Conservation (phyloP, 305 asterid genomes). For the Fraxinus albicans region DNA sequence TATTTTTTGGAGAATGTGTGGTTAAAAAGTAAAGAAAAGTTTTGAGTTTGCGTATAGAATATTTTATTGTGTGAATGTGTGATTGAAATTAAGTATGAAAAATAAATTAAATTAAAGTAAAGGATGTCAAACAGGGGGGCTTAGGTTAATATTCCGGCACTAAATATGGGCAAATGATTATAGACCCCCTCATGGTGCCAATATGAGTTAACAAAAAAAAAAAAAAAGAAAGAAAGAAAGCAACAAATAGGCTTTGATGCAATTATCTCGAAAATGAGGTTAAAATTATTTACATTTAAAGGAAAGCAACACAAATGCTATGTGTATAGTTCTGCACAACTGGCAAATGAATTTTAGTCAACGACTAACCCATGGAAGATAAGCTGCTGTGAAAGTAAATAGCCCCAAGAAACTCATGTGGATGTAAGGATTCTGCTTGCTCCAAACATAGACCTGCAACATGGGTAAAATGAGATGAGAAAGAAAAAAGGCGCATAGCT, state of each 20-base stretch:
- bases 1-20: too few species aligned
- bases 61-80: too few species aligned
- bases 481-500: neutral
- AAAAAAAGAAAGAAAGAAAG: neutral
- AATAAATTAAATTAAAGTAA: too few species aligned
- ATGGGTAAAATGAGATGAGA: conserved; percentile 13
- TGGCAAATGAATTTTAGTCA: conserved; percentile 19
- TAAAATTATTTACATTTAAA: neutral
- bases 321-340: neutral
- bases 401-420: conserved; percentile 99
- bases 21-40: too few species aligned
- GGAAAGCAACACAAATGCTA: neutral
- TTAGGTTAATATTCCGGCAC: conserved; percentile 7
- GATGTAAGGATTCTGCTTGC: conserved; percentile 97
- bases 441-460: conserved; percentile 93
- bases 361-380: conserved; percentile 91
- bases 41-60: too few species aligned
- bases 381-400: conserved; percentile 97
- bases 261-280: neutral
- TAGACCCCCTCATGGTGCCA: conserved; percentile 6
- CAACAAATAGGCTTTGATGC: neutral
- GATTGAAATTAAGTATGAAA: too few species aligned
- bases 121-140: too few species aligned
- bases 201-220: neutral
- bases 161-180: conserved; percentile 3